Base-by-base conservation (phyloP, 495 filamentous ascomycete genomes). In the Elasticomyces elasticus region DNA sequence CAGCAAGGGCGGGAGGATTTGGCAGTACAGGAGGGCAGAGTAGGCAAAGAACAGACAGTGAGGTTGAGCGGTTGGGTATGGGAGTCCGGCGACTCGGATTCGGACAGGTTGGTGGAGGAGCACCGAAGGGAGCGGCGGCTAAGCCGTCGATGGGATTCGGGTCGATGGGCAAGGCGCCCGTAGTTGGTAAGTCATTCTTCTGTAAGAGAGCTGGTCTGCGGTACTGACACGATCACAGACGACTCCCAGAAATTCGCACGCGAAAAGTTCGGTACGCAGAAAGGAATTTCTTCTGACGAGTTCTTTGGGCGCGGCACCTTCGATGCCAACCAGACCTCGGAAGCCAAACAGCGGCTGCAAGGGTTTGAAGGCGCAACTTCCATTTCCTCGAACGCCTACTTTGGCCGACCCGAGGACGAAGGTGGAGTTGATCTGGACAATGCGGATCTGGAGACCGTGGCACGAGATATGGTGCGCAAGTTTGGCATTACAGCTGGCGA, bases 341-440 rank as follows among this genome's bases (percentile, higher is more conserved):
- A 96, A 73, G 89, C 92, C 47, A 90, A 92, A 71, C 72, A 78
- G 12, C 80, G 92, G 13, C 79, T 98, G 37, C 82, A 86, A 67
- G 83, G 89, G 20, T 98, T 98, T 66, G 92, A 97, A 66, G 87
- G 92, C 42, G 92, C 92, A 11, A 84, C 83, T 10, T 70, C 88
- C 47, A 98, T 98, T 67, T 95, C 89, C 11, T 92, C 86, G 47
- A 97, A 96, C 71, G 84, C 84, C 54, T 98, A 97, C 74, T 98
- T 98, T 69, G 92, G 92, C 51, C 85, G 89, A 27, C 83, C 89
- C 9, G 82, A 85, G 63, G 88, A 95, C 46, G 83, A 82, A 26
- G 57, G 71, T 22, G 70, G 64, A 0, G 81, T 82, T 25, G 85
- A 87, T 30, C 75, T 78, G 56, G 76, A 73, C 20, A 94, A 94